These are phyloP conservation scores for Apiospora marii DNA, from an alignment of 2,329 filamentous ascomycete genomes.

Conservation along the genomic window DNA sequence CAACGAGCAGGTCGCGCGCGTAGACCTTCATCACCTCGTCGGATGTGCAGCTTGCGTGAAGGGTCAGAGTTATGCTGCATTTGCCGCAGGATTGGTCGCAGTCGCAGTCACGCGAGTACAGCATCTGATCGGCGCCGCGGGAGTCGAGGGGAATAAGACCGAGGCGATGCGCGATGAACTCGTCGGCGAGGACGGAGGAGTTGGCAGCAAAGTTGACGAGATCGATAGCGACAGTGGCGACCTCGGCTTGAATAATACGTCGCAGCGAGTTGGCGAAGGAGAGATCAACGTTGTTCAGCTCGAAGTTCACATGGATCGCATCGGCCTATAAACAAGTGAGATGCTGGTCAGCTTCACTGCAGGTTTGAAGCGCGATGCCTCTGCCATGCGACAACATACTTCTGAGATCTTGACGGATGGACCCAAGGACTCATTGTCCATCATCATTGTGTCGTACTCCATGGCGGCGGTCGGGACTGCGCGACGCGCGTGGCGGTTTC, in stretches of 20 bases:
- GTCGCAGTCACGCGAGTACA: constrained; percentile 93
- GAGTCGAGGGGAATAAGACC: constrained; percentile 89
- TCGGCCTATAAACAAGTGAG: constrained; percentile 67
- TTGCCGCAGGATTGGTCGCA: constrained; percentile 95
- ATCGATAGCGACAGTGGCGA: constrained; percentile 94
- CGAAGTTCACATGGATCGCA: constrained; percentile 84
- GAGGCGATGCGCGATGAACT: constrained; percentile 92
- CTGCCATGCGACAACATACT: constrained; percentile 47
- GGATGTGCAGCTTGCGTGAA: constrained; percentile 85
- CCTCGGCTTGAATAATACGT: constrained; percentile 89
- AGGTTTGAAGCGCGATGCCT: constrained; percentile 32
- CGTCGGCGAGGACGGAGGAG: constrained; percentile 94
- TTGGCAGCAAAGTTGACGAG: constrained; percentile 92
- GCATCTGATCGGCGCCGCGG: constrained; percentile 81
- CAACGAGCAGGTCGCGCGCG: constrained; percentile 84
- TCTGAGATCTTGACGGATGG: constrained; percentile 68
- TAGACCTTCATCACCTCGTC: constrained; percentile 95
- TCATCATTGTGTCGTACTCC: constrained; percentile 68
- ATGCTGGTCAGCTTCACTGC: constrained; percentile 27
- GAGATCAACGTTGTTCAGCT: constrained; percentile 87
- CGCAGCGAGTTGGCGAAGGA: constrained; percentile 93
- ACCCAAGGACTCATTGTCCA: constrained; percentile 64
- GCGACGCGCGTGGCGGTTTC: constrained; percentile 23
- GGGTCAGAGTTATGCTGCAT: constrained; percentile 84
- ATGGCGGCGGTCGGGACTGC: constrained; percentile 43